Evolutionary conservation across 2,329 filamentous ascomycete genomes (phyloP).

Genomic region (Ophiostoma himal-ulmi): DNA sequence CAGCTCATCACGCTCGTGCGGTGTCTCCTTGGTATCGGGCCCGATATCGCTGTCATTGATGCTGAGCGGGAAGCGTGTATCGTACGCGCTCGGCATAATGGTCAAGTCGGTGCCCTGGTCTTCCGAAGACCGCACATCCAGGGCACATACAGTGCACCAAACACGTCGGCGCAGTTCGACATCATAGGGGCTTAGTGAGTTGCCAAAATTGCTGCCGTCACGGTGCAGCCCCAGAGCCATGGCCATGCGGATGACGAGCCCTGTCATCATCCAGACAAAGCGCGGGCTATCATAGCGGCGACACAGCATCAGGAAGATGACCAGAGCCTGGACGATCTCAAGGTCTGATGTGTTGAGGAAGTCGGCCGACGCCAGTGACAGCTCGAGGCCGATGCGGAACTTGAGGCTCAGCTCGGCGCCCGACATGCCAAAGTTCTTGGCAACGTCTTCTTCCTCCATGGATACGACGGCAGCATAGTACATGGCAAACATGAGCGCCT

Average conservation of each 20-base stretch:
- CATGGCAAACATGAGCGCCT: conserved; percentile 52
- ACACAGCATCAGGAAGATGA: conserved; percentile 49
- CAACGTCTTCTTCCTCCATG: conserved; percentile 52
- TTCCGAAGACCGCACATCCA: conserved; percentile 52
- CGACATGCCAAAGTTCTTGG: conserved; percentile 38
- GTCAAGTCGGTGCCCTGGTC: conserved; percentile 42
- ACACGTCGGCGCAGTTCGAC: conserved; percentile 55
- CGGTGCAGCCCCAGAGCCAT: conserved; percentile 57
- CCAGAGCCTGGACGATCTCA: conserved; percentile 52
- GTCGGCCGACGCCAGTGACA: conserved; percentile 52
- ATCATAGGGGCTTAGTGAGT: conserved; percentile 50
- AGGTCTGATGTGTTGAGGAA: conserved; percentile 54
- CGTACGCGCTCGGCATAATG: conserved; percentile 38
- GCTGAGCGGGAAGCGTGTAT: conserved; percentile 50
- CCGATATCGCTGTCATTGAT: conserved; percentile 49
- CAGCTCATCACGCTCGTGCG: conserved; percentile 43
- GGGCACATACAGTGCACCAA: conserved; percentile 55
- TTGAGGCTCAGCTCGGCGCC: conserved; percentile 42
- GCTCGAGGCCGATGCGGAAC: conserved; percentile 51
- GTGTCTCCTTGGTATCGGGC: conserved; percentile 42
- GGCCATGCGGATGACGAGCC: conserved; percentile 52
- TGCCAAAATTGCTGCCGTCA: conserved; percentile 43
- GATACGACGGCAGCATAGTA: conserved; percentile 52
- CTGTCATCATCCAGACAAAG: conserved; percentile 56
- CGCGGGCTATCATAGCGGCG: conserved; percentile 45